Evolutionary conservation across 257 asterid species (phyloP).

Genomic region (Solanum rostratum): DNA sequence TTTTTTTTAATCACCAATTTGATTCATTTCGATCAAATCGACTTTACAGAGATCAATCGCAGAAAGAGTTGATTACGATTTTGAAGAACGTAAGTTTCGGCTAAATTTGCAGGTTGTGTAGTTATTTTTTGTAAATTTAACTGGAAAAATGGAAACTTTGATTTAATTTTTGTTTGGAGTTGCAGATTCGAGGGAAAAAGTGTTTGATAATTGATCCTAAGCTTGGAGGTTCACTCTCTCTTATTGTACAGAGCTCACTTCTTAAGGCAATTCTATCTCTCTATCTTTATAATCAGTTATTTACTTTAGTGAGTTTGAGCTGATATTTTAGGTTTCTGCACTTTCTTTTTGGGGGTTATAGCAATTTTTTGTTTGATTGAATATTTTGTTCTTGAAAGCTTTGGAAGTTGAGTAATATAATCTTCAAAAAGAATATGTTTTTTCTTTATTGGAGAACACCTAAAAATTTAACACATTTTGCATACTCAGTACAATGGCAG

Average conservation of each 20-base stretch:
- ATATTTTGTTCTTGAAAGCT: neutral
- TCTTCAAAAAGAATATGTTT: neutral
- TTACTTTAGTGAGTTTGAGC: neutral
- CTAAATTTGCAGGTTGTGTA: neutral
- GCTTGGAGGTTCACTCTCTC: slow-evolving; percentile 86
- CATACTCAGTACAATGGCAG: neutral
- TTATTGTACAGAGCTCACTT: slow-evolving; percentile 71
- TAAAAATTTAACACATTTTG: neutral
- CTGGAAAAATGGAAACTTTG: neutral
- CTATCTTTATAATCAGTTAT: neutral
- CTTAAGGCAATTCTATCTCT: slow-evolving; percentile 45
- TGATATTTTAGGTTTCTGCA: neutral
- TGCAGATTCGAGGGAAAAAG: slow-evolving; percentile 86
- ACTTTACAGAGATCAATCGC: slow-evolving; percentile 60
- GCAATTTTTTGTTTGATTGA: neutral
- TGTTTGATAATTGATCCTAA: slow-evolving; percentile 91
- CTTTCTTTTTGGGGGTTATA: neutral
- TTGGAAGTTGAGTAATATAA: neutral
- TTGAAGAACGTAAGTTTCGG: slow-evolving; percentile 56
- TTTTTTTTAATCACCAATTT: neutral
- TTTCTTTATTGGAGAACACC: neutral
- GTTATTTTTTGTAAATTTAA: neutral
- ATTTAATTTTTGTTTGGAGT: neutral
- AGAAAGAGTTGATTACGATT: slow-evolving; percentile 59
- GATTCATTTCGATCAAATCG: neutral